Percentiles rank a stretch among this genome's conserved stretches.
Evolutionary conservation across 192 early-diverging fungal species (phyloP).

Genomic region (Phlyctochytrium bullatum): DNA sequence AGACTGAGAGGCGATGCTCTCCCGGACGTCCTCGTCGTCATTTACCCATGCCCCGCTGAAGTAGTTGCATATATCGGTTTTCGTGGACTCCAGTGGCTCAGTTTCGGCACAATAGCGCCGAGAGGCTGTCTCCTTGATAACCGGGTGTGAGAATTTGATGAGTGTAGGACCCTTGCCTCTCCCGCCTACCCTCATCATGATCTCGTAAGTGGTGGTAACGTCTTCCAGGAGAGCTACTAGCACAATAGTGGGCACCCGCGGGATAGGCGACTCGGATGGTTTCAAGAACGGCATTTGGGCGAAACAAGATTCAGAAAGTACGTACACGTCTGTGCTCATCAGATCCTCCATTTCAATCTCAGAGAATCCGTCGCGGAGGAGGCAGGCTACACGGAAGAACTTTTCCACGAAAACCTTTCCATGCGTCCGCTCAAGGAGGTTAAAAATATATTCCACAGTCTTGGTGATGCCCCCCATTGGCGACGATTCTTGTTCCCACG

Average conservation of each 20-base stretch:
- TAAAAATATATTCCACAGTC: not conserved
- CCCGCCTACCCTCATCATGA: constrained; percentile 1
- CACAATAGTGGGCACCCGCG: constrained; percentile 19
- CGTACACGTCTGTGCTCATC: constrained; percentile 17
- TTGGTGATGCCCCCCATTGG: not conserved
- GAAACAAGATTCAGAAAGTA: constrained; percentile 18
- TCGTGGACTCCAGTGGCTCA: constrained; percentile 10
- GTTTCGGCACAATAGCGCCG: constrained; percentile 14
- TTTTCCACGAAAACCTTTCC: constrained; percentile 15
- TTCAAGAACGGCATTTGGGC: constrained; percentile 9
- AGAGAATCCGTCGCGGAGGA: constrained; percentile 20
- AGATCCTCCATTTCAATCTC: constrained; percentile 27
- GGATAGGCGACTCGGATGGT: constrained; percentile 15
- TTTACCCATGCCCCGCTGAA: constrained; percentile 21
- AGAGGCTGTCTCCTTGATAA: constrained; percentile 13
- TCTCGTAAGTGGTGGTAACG: constrained; percentile 9
- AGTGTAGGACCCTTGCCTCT: constrained; percentile 16
- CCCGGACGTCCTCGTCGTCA: not conserved
- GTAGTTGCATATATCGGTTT: constrained; percentile 21
- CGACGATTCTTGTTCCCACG: not conserved
- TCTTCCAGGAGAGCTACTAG: constrained; percentile 15
- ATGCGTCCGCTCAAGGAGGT: not conserved
- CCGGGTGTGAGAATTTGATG: constrained; percentile 14
- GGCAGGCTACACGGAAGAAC: not conserved
- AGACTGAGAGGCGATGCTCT: not conserved